A percentile compares a stretch with the other conserved stretches of the same genome.
Conservation (phyloP, 108 stramenopile genomes). For the Cyclostephanos invisitatus region DNA sequence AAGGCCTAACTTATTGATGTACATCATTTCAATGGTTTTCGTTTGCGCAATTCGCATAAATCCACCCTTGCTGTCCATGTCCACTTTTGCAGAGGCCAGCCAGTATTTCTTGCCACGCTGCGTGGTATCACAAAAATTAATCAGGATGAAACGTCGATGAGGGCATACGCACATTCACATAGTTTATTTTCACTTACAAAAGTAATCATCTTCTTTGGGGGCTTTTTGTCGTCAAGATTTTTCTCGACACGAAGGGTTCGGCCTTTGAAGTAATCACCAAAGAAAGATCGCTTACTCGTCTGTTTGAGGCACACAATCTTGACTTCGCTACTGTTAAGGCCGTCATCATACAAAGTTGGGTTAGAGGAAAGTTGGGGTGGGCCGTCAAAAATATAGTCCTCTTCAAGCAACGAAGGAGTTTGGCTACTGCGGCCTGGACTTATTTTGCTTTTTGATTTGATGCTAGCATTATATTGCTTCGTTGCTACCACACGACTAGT, state of each 20-base stretch:
- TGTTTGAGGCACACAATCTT: not conserved
- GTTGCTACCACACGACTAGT: not conserved
- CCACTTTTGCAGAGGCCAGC: slow-evolving; percentile 10
- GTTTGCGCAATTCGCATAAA: not conserved
- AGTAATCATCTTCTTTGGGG: not conserved
- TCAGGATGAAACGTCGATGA: not conserved
- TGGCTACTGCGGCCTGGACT: not conserved
- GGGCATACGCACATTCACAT: not conserved
- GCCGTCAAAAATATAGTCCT: not conserved
- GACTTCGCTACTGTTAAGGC: slow-evolving; percentile 3
- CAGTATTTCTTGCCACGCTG: slow-evolving; percentile 9
- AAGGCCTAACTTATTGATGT: slow-evolving; percentile 16
- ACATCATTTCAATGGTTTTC: slow-evolving; percentile 18
- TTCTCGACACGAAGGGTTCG: slow-evolving; percentile 1
- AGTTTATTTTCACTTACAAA: not conserved
- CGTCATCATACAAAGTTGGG: not conserved
- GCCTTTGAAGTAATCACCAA: not conserved
- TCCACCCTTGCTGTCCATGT: not conserved
- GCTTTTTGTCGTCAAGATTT: not conserved
- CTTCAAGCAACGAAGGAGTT: too few relatives aligned
- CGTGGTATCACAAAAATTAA: not conserved
- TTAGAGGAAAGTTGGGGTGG: not conserved
- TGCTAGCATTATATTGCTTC: not conserved
- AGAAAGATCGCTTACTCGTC: not conserved
- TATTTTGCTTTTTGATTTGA: not conserved